A percentile compares a stretch with the other conserved stretches of the same genome.
Evolutionary conservation across 441 rosid species (phyloP).

Genomic region (Croton setiger): DNA sequence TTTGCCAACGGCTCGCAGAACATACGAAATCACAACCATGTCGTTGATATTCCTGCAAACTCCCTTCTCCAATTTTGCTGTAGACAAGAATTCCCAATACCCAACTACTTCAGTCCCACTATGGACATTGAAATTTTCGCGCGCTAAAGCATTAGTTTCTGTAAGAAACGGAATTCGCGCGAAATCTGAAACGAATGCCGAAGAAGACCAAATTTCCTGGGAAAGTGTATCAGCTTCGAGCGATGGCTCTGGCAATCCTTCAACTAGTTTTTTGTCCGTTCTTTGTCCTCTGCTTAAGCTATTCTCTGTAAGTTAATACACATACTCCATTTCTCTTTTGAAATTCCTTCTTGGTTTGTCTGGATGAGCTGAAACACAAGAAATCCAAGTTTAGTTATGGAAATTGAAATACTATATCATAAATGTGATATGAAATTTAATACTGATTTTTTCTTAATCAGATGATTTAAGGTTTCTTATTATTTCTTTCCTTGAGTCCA

Average conservation of each 20-base stretch:
- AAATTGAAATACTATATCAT: not conserved
- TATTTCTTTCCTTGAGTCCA: too few relatives aligned
- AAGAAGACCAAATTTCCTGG: slow-evolving; percentile 7
- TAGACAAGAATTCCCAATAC: slow-evolving; percentile 2
- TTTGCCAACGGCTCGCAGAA: too few relatives aligned
- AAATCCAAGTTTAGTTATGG: not conserved
- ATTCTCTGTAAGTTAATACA: slow-evolving; percentile 50
- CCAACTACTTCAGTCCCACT: slow-evolving; percentile 24
- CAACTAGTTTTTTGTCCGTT: slow-evolving; percentile 64
- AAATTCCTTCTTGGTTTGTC: not conserved
- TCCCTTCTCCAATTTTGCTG: not conserved
- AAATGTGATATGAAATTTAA: not conserved
- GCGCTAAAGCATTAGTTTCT: slow-evolving; percentile 21
- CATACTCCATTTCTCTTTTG: not conserved
- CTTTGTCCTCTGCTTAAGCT: slow-evolving; percentile 81
- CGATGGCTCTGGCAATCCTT: slow-evolving; percentile 8
- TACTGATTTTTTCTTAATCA: too few relatives aligned
- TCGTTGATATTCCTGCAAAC: slow-evolving; percentile 12
- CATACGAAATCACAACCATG: slow-evolving; percentile 7
- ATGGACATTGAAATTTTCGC: slow-evolving; percentile 13
- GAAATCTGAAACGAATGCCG: slow-evolving; percentile 32
- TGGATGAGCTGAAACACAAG: not conserved
- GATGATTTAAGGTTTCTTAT: too few relatives aligned
- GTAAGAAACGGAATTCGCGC: slow-evolving; percentile 23
- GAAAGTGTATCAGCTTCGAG: slow-evolving; percentile 11